These are phyloP conservation scores for Fusarium nematophilum DNA, from an alignment of 2,329 filamentous ascomycete species.

Conservation along the genomic window DNA sequence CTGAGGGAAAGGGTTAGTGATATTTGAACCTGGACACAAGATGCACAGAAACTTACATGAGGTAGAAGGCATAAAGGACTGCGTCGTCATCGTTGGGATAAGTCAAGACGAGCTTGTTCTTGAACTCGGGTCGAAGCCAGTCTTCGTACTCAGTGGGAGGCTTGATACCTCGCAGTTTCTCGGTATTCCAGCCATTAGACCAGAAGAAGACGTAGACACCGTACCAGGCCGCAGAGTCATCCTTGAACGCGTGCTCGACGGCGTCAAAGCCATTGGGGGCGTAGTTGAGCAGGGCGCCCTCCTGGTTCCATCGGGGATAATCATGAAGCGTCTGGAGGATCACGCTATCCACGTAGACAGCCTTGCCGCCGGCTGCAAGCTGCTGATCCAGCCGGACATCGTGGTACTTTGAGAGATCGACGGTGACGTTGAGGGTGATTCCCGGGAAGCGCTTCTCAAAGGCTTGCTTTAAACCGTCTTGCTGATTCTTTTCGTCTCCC, in stretches of 20 bases:
- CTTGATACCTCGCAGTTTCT: background rate
- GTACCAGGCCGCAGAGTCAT: slow-evolving; percentile 51
- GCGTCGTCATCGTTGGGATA: slow-evolving; percentile 69
- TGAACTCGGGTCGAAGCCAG: slow-evolving; percentile 59
- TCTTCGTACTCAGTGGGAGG: slow-evolving; percentile 50
- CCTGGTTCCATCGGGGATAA: slow-evolving; percentile 58
- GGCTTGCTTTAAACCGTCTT: slow-evolving; percentile 51
- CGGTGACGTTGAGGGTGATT: slow-evolving; percentile 63
- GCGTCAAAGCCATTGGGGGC: slow-evolving; percentile 56
- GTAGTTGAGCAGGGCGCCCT: slow-evolving; percentile 58
- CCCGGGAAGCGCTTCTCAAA: slow-evolving; percentile 60
- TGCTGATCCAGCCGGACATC: slow-evolving; percentile 59
- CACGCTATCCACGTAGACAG: slow-evolving; percentile 55
- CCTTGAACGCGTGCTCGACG: slow-evolving; percentile 52
- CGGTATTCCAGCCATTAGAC: slow-evolving; percentile 47
- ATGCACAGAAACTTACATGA: slow-evolving; percentile 51
- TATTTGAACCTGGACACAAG: background rate
- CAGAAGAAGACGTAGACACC: slow-evolving; percentile 42
- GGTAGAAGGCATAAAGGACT: slow-evolving; percentile 60
- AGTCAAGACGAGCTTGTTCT: slow-evolving; percentile 63
- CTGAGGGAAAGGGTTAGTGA: slow-evolving; percentile 18
- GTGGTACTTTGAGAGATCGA: slow-evolving; percentile 66
- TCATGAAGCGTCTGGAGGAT: slow-evolving; percentile 61
- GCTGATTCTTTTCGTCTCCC: slow-evolving; percentile 56
- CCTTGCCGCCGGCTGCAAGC: slow-evolving; percentile 46